Base-by-base conservation (phyloP, 768 basidiomycete genomes). In the Chalciporus chontae region DNA sequence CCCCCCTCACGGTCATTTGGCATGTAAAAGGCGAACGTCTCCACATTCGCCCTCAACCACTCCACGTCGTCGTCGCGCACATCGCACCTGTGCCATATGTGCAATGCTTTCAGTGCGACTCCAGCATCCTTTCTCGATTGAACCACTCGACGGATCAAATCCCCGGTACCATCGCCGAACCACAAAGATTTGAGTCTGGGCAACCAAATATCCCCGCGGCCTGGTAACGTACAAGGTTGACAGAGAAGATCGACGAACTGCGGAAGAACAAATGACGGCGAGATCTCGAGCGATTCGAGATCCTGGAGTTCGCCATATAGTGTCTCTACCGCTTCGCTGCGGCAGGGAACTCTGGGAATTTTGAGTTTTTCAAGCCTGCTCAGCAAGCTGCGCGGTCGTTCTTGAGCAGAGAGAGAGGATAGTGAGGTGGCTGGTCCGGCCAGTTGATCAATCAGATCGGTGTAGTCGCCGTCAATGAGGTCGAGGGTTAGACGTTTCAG, bases 381-480 rank as follows among this genome's bases (percentile, higher is more conserved):
- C 37, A 87, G 72, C 45, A 64, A 39, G 38, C 57, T 67, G 15
- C 24, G 54, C 48, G 74, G 71, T 14, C 63, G 63, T 40, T 70
- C 69, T 9, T 70, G 49, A 58, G 15, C 73, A 63, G 19, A 41
- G 1, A 4, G 50, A 53, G 3, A 51, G 43, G 9, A 63, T 18
- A 43, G 1, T 3, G 50, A 54, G 4, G 52, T 46, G 9, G 59
- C 44, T 9, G 64, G 66, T 41, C 52, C 47, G 8, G 44, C 55
- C 24, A 87, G 72, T 43, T 73, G 70, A 29, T 60, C 52, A 23
- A 77, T 71, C 46, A 87, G 69, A 0, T 72, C 68, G 6, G 72
- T 72, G 58, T 74, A 85, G 54, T 88, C 84, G 15, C 70, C 73
- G 1, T 69, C 62, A 42, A 80, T 77, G 48, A 81, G 77, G 55